Base-by-base conservation (phyloP, 441 rosid genomes). In the Euphorbia corollata region DNA sequence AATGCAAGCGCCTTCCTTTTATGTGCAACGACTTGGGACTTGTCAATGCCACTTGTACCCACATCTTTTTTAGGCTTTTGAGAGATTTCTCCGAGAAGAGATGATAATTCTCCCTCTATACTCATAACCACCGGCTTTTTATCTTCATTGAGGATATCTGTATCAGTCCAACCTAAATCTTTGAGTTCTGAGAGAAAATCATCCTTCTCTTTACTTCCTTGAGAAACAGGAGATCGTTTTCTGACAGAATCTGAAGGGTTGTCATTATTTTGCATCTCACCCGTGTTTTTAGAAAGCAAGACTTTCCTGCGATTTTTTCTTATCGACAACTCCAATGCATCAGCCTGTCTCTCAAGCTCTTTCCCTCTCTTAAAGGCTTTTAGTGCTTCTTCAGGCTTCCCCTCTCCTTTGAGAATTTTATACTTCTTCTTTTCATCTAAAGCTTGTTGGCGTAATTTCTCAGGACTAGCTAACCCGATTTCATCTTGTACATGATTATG, bases 311-410 rank as follows among this genome's bases (percentile, higher is more conserved):
- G 81, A 63, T 76, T 82, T 79, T 79, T 89, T 75, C 90, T 85
- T 65, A 86, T 60, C 0, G 85, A 63, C 59, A 84, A 68, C 76
- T 88, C 96, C 73, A 91, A 78, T 18, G 96, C 88, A 12, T 81
- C 92, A 39, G 96, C 98, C 75, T 84, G 86, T 73, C 97, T 89
- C 83, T 94, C 99, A 38, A 94, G 96, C 68, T 90, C 95, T 79
- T 85, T 94, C 48, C 97, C 98, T 73, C 94, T 88, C 79, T 89
- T 94, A 70, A 85, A 94, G 38, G 98, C 91, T 76, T 75, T 88
- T 50, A 91, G 43, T 67, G 97, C 99, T 80, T 94, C 97, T 45
- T 84, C 96, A 15, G 89, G 78, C 73, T 89, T 91, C 65, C 94
- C 94, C 77, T 87, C 81, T 65, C 84, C 88, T 85, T 87, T 94